Evolutionary conservation across 257 asterid genomes (phyloP), one percentile per base, ranked within the genome.

Genomic region (Nicotiana benthamiana): DNA sequence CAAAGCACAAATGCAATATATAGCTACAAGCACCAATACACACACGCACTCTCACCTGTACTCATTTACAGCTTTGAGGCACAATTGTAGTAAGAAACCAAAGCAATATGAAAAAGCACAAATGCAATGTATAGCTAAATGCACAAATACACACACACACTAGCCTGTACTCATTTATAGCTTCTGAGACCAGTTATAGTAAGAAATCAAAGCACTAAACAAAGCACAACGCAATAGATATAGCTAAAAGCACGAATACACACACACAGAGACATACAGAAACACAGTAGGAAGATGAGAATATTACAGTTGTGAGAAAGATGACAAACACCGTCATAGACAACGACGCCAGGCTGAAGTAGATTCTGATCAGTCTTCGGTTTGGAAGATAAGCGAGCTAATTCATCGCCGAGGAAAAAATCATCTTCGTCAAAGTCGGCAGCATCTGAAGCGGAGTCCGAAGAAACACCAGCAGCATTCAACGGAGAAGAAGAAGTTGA

Each of bases 301-400:
- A 74, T 74, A 51, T 13, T 34, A 95, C 99, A 97, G 32, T 77
- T 60, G 86, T 93, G 98, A 84, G 97, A 92, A 43, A 93, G 94
- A 80, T 92, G 97, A 82, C 98, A 95, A 83, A 95, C 96, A 84
- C 97, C 98, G 86, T 95, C 97, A 89, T 93, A 92, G 3, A 95
- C 87, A 79, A 95, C 89, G 13, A 93, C 98, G 51, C 99, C 89
- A 9, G 93, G 97, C 83, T 85, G 95, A 17, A 95, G 94, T 64
- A 86, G 82, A 48, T 79, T 57, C 0, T 92, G 96, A 15, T n/a
- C 43, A 86, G 52, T 78, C 79, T 61, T 87, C 24, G 82, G 57
- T 89, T 64, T 83, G 2, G 85, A 26, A 5, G 53, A 76, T 65
- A 64, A 77, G 15, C 72, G 30, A 77, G 20, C 70, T 56, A 75